Base-by-base conservation (phyloP, 805 yeast species). In the Wickerhamomyces bisporus region DNA sequence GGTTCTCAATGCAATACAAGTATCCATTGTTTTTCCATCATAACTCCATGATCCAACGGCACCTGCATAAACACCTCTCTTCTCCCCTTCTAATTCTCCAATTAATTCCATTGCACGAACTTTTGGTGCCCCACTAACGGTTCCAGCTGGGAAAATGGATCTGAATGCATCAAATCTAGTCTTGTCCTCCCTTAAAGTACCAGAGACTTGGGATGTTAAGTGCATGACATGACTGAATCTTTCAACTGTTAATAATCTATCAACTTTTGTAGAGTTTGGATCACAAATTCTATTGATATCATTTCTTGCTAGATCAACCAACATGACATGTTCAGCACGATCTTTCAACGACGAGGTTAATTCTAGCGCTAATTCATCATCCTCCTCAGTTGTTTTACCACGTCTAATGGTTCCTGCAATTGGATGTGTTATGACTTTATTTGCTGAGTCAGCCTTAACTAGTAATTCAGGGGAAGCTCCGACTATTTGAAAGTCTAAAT, bases 1-100 rank as follows among this genome's bases (percentile, higher is more conserved):
- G 0, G 99, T 93, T 65, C 99, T 77, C 52, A 93, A 69, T 0
- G 98, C 98, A 59, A 93, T 93, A 65, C 98, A 93, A 2, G 98
- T 93, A 57, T 93, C 95, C 98, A 93, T 91, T 21, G 87, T 75
- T 50, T 76, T 78, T n/a, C 91, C 87, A 54, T 88, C 96, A 58
- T 89, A 93, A 1, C 96, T 88, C 96, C 97, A 93, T 59, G 85
- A 84, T 7, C 99, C 98, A 15, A 93, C 98, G 2, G 98, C 98
- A 44, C 98, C 98, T 1, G 99, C 98, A 57, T 93, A 93, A 8
- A 91, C 89, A 32, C 98, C 98, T 57, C 98, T 73, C 55, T 87
- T 86, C 58, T 91, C 98, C 44, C 77, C 73, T 58, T 93, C 98
- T 34, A 91, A 66, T 58, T 86, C 95, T 15, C 85, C 83, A 51